Base-by-base conservation (phyloP, 2,329 filamentous ascomycete species). In the Talaromyces sp. region DNA sequence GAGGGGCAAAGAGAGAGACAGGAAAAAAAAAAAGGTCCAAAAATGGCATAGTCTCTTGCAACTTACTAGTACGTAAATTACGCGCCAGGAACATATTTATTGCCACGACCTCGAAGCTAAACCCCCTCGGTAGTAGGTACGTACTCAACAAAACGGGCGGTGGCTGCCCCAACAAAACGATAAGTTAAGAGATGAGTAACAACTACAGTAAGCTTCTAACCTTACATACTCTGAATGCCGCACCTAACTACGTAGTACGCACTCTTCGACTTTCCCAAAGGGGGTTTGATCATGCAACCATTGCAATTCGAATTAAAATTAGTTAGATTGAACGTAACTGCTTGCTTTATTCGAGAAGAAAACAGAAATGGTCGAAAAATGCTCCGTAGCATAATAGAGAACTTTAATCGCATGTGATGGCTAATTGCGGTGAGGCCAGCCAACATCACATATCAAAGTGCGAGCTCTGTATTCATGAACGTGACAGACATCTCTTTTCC, bases 161-260 rank as follows among this genome's bases (percentile, higher is more conserved):
- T 46, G 53, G 40, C 41, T 56, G 48, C 53, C 53, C 53, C 53
- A 56, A 56, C 53, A 33, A 56, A 56, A 55, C 39, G 19, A 33
- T 11, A 3, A 11, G n/a, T n/a, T n/a, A n/a, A n/a, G n/a, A 17
- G 28, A 46, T 8, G 10, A 22, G 4, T 19, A 10, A 41, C 21
- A 7, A 25, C 39, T 9, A 7, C 9, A 3, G 37, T 39, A 17
- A 19, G 39, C 11, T 11, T 13, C 3, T 21, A 9, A 21, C 11
- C 10, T 17, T 40, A 41, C 19, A 17, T 45, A 17, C 15, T 46
- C 25, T n/a, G n/a, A n/a, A n/a, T n/a, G n/a, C n/a, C n/a, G n/a
- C n/a, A n/a, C n/a, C n/a, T n/a, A n/a, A 31, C 28, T 4, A 7
- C 3, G 41, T 46, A 22, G 41, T 22, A 46, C 22, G 28, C 28